A percentile compares a stretch with the other conserved stretches of the same genome.
Evolutionary conservation across 2,329 filamentous ascomycete genomes (phyloP).

Genomic region (Chrysosporium queenslandicum): DNA sequence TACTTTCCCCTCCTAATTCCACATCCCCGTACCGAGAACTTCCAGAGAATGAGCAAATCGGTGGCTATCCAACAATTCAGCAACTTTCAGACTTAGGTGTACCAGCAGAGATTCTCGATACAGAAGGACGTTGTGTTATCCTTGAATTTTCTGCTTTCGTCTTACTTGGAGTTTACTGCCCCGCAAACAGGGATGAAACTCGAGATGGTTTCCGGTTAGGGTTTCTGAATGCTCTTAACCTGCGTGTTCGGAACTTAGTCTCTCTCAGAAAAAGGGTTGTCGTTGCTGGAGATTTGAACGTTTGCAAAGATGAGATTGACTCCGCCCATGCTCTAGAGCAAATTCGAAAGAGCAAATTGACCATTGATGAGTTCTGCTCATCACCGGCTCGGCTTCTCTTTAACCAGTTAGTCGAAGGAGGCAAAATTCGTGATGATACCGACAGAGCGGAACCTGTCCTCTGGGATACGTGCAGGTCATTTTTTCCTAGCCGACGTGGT

Average conservation of each 20-base stretch:
- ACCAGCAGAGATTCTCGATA: slow-evolving; percentile 67
- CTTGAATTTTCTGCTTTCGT: slow-evolving; percentile 94
- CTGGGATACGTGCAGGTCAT: slow-evolving; percentile 73
- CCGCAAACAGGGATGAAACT: slow-evolving; percentile 75
- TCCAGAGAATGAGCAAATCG: slow-evolving; percentile 64
- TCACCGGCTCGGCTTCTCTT: slow-evolving; percentile 64
- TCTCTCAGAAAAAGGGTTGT: slow-evolving; percentile 74
- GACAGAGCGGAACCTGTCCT: slow-evolving; percentile 61
- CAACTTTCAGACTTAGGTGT: slow-evolving; percentile 55
- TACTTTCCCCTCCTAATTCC: slow-evolving; percentile 63
- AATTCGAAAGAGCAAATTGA: slow-evolving; percentile 59
- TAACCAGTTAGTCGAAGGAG: slow-evolving; percentile 73
- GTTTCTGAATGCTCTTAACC: slow-evolving; percentile 72
- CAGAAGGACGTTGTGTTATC: slow-evolving; percentile 82
- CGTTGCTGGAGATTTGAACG: slow-evolving; percentile 80
- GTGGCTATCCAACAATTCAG: slow-evolving; percentile 66
- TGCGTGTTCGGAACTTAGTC: slow-evolving; percentile 72
- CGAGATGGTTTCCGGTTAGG: slow-evolving; percentile 71
- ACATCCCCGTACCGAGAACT: slow-evolving; percentile 63
- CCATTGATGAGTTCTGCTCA: slow-evolving; percentile 61
- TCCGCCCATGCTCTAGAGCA: slow-evolving; percentile 63
- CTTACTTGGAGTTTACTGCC: slow-evolving; percentile 82
- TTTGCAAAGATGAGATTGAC: slow-evolving; percentile 59
- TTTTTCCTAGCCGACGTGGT: slow-evolving; percentile 65
- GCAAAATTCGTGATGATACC: slow-evolving; percentile 52